These are phyloP conservation scores for Populus hybrid DNA, from an alignment of 441 rosid genomes.

Conservation along the genomic window DNA sequence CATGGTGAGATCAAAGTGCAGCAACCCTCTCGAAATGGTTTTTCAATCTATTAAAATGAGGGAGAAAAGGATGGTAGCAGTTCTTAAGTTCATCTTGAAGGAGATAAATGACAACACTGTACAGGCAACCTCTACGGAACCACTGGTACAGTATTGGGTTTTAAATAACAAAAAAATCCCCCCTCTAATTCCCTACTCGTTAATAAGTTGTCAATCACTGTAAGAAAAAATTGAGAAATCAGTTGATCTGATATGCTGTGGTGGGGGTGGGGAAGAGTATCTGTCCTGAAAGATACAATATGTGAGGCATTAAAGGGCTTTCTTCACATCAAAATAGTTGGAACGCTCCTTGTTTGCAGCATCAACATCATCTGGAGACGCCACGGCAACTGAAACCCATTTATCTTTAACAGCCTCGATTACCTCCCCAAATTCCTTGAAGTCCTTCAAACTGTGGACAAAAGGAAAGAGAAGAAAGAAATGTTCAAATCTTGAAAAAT, in stretches of 20 bases:
- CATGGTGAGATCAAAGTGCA: neutral
- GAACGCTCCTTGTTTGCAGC: slow-evolving; percentile 62
- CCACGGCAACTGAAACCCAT: slow-evolving; percentile 76
- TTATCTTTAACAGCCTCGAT: slow-evolving; percentile 57
- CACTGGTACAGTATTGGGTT: neutral
- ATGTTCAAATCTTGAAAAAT: neutral
- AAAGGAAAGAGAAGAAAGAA: neutral
- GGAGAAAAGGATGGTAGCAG: neutral
- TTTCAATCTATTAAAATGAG: too few relatives aligned
- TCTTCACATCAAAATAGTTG: slow-evolving; percentile 61
- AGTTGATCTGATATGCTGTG: neutral
- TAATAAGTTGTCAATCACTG: neutral
- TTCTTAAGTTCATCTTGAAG: neutral
- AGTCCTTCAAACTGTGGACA: slow-evolving; percentile 65
- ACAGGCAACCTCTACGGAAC: too few relatives aligned
- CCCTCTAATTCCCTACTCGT: neutral
- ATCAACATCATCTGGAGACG: slow-evolving; percentile 72
- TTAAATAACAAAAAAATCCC: neutral
- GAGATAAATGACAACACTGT: neutral
- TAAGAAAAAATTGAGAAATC: neutral
- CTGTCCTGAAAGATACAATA: neutral
- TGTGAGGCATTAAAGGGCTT: slow-evolving; percentile 44
- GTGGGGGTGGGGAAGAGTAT: neutral
- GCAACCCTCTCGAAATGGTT: neutral
- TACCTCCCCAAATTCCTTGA: slow-evolving; percentile 71